phyloP scores from a whole-genome alignment of 2,329 filamentous ascomycete genomes.

The Parafenestella ontariensis region DNA sequence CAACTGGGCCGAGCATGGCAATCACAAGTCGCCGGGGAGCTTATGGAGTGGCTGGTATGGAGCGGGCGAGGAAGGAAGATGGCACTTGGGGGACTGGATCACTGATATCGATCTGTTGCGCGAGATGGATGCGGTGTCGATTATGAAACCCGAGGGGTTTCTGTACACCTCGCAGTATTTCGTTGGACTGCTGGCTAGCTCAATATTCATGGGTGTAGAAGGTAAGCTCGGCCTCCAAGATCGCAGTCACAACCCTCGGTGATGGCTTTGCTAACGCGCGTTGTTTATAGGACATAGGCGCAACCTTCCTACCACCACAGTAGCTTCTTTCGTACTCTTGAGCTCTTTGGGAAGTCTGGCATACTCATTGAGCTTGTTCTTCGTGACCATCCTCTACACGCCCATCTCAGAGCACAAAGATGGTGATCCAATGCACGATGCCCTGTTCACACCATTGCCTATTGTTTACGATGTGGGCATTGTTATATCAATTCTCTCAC shows the following conservation, averaged over 20 bases:
- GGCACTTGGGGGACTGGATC: slow-evolving; percentile 61
- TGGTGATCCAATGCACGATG: slow-evolving; percentile 37
- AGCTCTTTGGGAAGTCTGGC: slow-evolving; percentile 66
- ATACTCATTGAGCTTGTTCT: slow-evolving; percentile 70
- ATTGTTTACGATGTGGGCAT: slow-evolving; percentile 50
- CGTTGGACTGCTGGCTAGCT: slow-evolving; percentile 62
- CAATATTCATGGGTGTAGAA: slow-evolving; percentile 65
- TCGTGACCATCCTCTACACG: slow-evolving; percentile 64
- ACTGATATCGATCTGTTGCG: slow-evolving; percentile 60
- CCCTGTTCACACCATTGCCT: slow-evolving; percentile 44
- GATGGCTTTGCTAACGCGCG: slow-evolving; percentile 1
- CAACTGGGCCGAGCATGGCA: slow-evolving; percentile 56
- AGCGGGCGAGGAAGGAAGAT: slow-evolving; percentile 38
- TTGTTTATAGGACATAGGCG: slow-evolving; percentile 56
- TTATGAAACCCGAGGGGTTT: slow-evolving; percentile 62
- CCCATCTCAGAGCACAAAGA: slow-evolving; percentile 56
- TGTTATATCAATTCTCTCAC: slow-evolving; percentile 56
- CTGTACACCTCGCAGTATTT: slow-evolving; percentile 70
- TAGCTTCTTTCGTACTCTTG: slow-evolving; percentile 65
- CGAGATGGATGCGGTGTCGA: slow-evolving; percentile 63
- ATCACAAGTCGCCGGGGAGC: slow-evolving; percentile 51
- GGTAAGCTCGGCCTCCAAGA: slow-evolving; percentile 43
- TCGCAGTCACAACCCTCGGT: not conserved
- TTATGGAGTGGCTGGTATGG: slow-evolving; percentile 51
- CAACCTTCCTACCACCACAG: slow-evolving; percentile 57